These are phyloP conservation scores for Rhypophila decipiens DNA, from an alignment of 495 filamentous ascomycete species.

Conservation along the genomic window DNA sequence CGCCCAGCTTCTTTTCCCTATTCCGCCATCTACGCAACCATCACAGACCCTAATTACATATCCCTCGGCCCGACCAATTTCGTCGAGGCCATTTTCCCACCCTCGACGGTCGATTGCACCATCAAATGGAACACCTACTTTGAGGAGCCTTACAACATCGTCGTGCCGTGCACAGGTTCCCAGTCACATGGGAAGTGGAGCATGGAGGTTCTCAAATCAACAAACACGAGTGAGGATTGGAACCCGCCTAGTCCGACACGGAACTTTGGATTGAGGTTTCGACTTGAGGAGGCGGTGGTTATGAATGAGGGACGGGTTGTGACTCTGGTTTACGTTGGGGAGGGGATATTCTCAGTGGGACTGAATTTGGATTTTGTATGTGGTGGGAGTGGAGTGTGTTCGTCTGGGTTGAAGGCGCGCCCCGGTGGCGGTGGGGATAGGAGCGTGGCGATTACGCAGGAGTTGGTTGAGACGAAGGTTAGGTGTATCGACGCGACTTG, in stretches of 20 bases:
- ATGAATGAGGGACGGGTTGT: not conserved
- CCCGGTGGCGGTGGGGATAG: no score
- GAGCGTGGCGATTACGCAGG: no score
- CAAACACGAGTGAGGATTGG: not conserved
- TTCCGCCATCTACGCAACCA: slow-evolving; percentile 7
- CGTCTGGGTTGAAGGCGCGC: slow-evolving; percentile 14
- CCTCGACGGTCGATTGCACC: slow-evolving; percentile 5
- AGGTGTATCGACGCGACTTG: no score
- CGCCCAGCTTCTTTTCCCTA: slow-evolving; percentile 2
- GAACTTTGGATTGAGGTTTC: slow-evolving; percentile 12
- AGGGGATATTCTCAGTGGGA: slow-evolving; percentile 6
- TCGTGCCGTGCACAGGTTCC: slow-evolving; percentile 6
- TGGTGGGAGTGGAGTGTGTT: slow-evolving; percentile 14
- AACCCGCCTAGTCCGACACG: not conserved
- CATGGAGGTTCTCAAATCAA: slow-evolving; percentile 7
- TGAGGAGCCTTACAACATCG: slow-evolving; percentile 5
- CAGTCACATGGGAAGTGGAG: slow-evolving; percentile 9
- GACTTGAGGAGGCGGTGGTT: not conserved
- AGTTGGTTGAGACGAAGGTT: no score
- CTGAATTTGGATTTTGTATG: slow-evolving; percentile 10
- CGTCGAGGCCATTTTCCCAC: slow-evolving; percentile 1
- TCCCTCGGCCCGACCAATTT: not conserved
- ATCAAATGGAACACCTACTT: slow-evolving; percentile 6
- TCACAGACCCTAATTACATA: slow-evolving; percentile 9
- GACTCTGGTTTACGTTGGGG: slow-evolving; percentile 4